phyloP scores from a whole-genome alignment of 139 green algal genomes.

The Pseudopediastrum boryanum region DNA sequence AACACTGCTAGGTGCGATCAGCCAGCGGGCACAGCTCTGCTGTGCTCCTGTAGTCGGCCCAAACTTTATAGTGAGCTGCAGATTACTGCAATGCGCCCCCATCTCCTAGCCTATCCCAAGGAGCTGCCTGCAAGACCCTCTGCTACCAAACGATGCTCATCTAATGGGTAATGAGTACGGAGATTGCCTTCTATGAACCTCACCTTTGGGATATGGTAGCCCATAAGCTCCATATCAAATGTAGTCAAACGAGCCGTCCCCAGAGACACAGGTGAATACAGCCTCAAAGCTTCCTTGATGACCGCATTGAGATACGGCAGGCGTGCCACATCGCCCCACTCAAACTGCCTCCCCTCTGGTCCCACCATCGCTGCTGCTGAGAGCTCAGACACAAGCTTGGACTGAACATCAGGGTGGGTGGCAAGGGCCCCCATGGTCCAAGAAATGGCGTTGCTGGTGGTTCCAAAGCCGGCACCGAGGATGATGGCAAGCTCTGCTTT shows the following conservation, averaged over 20 bases:
- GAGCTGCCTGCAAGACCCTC: too few relatives aligned
- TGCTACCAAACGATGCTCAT: too few relatives aligned
- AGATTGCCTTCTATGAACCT: too few relatives aligned
- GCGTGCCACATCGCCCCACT: not conserved
- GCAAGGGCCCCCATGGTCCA: not conserved
- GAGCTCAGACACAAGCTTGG: not conserved
- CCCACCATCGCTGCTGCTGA: not conserved
- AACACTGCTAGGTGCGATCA: too few relatives aligned
- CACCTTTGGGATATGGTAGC: not conserved
- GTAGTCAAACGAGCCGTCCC: not conserved
- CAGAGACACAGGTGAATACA: not conserved
- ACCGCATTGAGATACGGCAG: not conserved
- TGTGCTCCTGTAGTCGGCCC: too few relatives aligned
- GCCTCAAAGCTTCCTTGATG: conserved; percentile 6
- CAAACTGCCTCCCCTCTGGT: too few relatives aligned
- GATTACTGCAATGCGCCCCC: too few relatives aligned
- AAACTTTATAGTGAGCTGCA: too few relatives aligned
- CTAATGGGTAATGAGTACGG: too few relatives aligned
- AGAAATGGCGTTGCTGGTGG: not conserved
- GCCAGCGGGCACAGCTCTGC: too few relatives aligned
- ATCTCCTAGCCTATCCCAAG: too few relatives aligned
- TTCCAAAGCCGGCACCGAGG: conserved; percentile 18
- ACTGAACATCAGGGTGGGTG: conserved; percentile 3
- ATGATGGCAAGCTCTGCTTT: conserved; percentile 21
- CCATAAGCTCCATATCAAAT: not conserved